A percentile compares a stretch with the other conserved stretches of the same genome.
Evolutionary conservation across 192 early-diverging fungal species (phyloP).

Genomic region (Gryganskiella cystojenkinii): DNA sequence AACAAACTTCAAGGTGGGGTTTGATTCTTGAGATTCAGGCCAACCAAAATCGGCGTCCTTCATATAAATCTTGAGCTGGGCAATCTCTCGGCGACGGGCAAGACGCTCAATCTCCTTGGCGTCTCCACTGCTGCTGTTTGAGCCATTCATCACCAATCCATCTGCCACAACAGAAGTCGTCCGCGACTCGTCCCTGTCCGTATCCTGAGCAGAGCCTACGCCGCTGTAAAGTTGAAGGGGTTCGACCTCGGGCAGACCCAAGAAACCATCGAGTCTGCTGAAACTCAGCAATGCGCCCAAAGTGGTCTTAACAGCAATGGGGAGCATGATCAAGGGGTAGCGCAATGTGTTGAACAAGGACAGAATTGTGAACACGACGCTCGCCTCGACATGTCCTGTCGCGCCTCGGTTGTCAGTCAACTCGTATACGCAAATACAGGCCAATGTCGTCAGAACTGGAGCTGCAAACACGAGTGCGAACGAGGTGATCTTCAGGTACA

Average conservation of each 20-base stretch:
- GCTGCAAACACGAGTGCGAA: slow-evolving; percentile 74
- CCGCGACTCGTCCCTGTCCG: slow-evolving; percentile 5
- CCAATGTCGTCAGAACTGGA: slow-evolving; percentile 61
- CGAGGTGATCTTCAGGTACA: slow-evolving; percentile 66
- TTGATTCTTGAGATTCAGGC: slow-evolving; percentile 39
- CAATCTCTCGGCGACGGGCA: slow-evolving; percentile 37
- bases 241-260: slow-evolving; percentile 70
- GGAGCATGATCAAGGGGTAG: slow-evolving; percentile 75
- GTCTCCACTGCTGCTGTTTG: slow-evolving; percentile 28
- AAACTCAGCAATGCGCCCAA: slow-evolving; percentile 67
- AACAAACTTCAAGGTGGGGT: slow-evolving; percentile 57
- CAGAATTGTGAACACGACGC: slow-evolving; percentile 68
- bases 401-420: slow-evolving; percentile 53
- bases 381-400: slow-evolving; percentile 53
- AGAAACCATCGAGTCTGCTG: slow-evolving; percentile 67
- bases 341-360: slow-evolving; percentile 77
- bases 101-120: slow-evolving; percentile 36
- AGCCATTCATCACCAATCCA: slow-evolving; percentile 47
- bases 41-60: slow-evolving; percentile 66
- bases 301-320: slow-evolving; percentile 67
- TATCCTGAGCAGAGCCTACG: slow-evolving; percentile 32
- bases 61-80: slow-evolving; percentile 58
- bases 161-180: slow-evolving; percentile 22
- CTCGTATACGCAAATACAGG: slow-evolving; percentile 52
- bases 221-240: slow-evolving; percentile 24